These are phyloP conservation scores for Sphaceloma murrayae DNA, from an alignment of 2,329 filamentous ascomycete species.

Conservation along the genomic window DNA sequence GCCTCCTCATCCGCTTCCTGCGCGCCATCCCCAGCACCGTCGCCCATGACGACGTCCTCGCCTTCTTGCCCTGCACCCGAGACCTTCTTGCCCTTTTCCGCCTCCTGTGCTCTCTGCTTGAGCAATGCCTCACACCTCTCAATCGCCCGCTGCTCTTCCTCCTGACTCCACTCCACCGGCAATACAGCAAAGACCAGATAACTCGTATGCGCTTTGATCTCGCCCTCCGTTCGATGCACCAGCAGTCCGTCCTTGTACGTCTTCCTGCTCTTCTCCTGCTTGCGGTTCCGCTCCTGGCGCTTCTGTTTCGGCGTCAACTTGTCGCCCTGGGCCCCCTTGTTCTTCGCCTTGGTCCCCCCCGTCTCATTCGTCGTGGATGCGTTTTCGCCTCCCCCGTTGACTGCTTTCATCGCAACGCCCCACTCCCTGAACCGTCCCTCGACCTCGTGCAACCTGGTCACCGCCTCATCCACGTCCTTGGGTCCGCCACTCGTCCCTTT, in stretches of 20 bases:
- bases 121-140: conserved; percentile 29
- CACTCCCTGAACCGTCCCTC: conserved; percentile 60
- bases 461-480: conserved; percentile 68
- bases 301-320: conserved; percentile 22
- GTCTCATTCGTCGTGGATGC: conserved; percentile 24
- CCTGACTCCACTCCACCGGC: conserved; percentile 74
- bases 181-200: conserved; percentile 89
- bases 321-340: conserved; percentile 21
- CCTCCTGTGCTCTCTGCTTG: conserved; percentile 44
- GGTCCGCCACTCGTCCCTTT: conserved; percentile 60
- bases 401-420: conserved; percentile 38
- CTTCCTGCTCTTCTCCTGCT: conserved; percentile 38
- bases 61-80: too few species aligned
- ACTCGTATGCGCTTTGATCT: conserved; percentile 93
- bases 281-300: conserved; percentile 27
- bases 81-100: conserved; percentile 43
- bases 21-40: conserved; percentile 44
- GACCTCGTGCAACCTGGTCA: conserved; percentile 62
- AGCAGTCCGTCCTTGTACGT: conserved; percentile 67
- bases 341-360: conserved; percentile 23
- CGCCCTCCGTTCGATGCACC: conserved; percentile 70
- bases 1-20: conserved; percentile 21
- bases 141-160: conserved; percentile 62
- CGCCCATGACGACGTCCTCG: too few species aligned
- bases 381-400: conserved; percentile 22